Evolutionary conservation across 2,329 filamentous ascomycete species (phyloP), one percentile per base, ranked within the genome.

Genomic region (Stenocarpella maydis): DNA sequence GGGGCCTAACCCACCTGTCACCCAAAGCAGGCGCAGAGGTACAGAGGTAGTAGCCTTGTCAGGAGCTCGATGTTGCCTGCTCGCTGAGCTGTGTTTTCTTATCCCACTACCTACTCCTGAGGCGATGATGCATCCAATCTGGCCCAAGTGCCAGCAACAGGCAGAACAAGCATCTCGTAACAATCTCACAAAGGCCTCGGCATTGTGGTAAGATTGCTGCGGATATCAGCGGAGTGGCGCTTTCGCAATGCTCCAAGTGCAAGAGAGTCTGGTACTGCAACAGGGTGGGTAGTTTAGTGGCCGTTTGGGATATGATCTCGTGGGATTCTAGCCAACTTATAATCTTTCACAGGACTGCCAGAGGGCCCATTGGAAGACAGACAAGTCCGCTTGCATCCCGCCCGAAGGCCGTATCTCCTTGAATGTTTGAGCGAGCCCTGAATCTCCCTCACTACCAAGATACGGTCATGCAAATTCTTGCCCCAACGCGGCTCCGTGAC

Each of bases 151-250:
- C 37, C 9, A 34, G 26, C 14, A 39, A 24, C 6, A 21, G 17
- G 14, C 6, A 14, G 3, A 21, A 1, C 4, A 19, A 39, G 31
- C 26, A 2, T 9, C 24, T 39, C 19, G 1, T 15, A 14, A 9
- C 5, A 31, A 9, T 24, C 1, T 50, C 43, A 12, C 2, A 39
- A 37, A 12, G 4, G 21, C 24, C 21, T 0, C 24, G 45, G 4
- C 4, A 26, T 6, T 75, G 74, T 55, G 73, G 75, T 8, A 75
- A 74, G 61, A 68, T 72, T 19, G 7, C 63, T 21, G 65, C 12
- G 8, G 74, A 74, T 26, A 65, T 43, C 19, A 68, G 70, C 24
- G 69, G 70, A 31, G n/a, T n/a, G 50, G 28, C n/a, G 4, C 67
- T 53, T 1, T 47, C 37, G 28, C 58, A 61, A 19, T 75, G 73